Base-by-base conservation (phyloP, 441 rosid genomes). In the Aleurites moluccanus region DNA sequence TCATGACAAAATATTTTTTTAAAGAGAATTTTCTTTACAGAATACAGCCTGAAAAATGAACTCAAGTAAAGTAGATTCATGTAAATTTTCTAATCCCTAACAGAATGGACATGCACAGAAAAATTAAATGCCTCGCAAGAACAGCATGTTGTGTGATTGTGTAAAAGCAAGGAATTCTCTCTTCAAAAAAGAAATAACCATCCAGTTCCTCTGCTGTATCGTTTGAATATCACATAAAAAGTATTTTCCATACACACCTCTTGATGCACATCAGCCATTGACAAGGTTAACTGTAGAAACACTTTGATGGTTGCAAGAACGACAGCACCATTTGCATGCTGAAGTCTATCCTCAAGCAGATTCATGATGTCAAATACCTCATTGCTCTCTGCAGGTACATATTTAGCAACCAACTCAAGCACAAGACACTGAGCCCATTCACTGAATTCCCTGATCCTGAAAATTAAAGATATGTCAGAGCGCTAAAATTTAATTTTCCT, bases 321-420 rank as follows among this genome's bases (percentile, higher is more conserved):
- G 78, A 96, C 98, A 76, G 98, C 99, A 75, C 99, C 98, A 89
- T 96, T 93, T 69, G 99, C 99, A 85, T 96, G 98, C 79, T 96
- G 97, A 82, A 96, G 99, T 82, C 99, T 91, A 88, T 96, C 99
- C 83, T 93, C 99, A 70, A 96, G 92, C 80, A 96, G 93, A 86
- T 96, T 96, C 99, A 96, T 96, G 71, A 93, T 89, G 83, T 96
- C 97, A 85, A 96, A 96, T 83, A 91, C 91, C 81, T 96, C 98
- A 87, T 86, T 92, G 83, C 81, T 88, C 63, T 93, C 99, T 27
- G 94, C 78, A 0, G 98, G 99, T 61, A 96, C 88, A 80, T 96
- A 96, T 83, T 93, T 96, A 76, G 89, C 86, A 60, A 86, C 93
- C 83, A 96, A 84, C 79, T 96, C 99, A 81, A 96, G 96, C 84